Evolutionary conservation across 805 yeast species (phyloP).

Genomic region (Wickerhamomyces xylosicus): DNA sequence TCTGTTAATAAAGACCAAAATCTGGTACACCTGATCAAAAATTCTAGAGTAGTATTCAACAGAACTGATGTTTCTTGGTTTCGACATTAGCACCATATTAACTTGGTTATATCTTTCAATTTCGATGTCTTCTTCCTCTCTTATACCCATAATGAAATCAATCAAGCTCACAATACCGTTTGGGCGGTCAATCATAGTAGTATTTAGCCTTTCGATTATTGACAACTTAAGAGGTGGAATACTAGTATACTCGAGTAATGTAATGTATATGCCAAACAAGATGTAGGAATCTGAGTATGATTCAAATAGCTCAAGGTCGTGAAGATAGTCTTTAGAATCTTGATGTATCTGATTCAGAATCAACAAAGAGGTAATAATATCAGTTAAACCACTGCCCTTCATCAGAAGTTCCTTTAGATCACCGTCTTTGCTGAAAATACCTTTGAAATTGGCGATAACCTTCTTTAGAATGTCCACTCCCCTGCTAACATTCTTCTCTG

Average conservation of each 20-base stretch:
- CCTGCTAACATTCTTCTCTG: constrained; percentile 3
- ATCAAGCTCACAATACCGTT: constrained; percentile 69
- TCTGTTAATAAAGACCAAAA: constrained; percentile 48
- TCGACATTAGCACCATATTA: constrained; percentile 50
- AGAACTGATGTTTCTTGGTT: constrained; percentile 43
- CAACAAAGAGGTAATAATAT: constrained; percentile 39
- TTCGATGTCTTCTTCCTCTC: constrained; percentile 63
- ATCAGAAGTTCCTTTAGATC: constrained; percentile 34
- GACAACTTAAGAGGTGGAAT: constrained; percentile 35
- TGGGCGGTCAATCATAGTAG: constrained; percentile 43
- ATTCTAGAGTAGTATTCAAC: constrained; percentile 45
- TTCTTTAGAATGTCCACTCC: constrained; percentile 1
- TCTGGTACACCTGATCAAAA: constrained; percentile 51
- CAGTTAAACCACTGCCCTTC: constrained; percentile 61
- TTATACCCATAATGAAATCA: constrained; percentile 66
- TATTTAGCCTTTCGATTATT: constrained; percentile 40
- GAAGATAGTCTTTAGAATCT: constrained; percentile 14
- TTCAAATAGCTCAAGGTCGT: constrained; percentile 24
- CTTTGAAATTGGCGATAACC: constrained; percentile 15
- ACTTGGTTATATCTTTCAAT: constrained; percentile 58
- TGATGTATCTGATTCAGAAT: constrained; percentile 25
- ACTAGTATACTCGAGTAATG: constrained; percentile 39
- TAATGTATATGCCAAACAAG: constrained; percentile 48
- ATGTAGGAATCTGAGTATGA: constrained; percentile 53
- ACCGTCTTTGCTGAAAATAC: constrained; percentile 17